Evolutionary conservation across 768 basidiomycete genomes (phyloP).

Genomic region (Lentinula sp.): DNA sequence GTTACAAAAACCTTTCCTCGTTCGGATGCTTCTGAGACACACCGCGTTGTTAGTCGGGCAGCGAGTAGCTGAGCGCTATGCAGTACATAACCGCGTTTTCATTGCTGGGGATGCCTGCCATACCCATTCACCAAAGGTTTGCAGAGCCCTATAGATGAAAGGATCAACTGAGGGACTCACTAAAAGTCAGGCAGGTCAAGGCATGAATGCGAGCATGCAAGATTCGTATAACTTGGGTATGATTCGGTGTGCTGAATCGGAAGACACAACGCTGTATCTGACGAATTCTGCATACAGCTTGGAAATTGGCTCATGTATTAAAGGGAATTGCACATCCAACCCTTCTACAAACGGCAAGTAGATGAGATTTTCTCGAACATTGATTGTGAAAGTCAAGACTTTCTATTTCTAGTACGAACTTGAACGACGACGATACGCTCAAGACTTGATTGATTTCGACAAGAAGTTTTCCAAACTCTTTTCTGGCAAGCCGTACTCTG

Average conservation of each 20-base stretch:
- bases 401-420: constrained; percentile 48
- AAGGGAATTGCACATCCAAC: constrained; percentile 45
- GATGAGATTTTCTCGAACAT: not conserved
- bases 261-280: not conserved
- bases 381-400: not conserved
- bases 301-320: constrained; percentile 57
- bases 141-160: constrained; percentile 1
- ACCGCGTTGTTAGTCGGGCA: constrained; percentile 54
- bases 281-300: constrained; percentile 26
- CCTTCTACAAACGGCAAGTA: constrained; percentile 44
- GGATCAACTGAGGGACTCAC: not conserved
- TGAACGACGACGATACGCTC: constrained; percentile 63
- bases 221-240: constrained; percentile 66
- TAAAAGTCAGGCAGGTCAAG: constrained; percentile 42
- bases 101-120: constrained; percentile 76
- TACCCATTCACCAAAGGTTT: constrained; percentile 62
- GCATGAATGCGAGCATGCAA: constrained; percentile 75
- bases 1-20: constrained; percentile 10
- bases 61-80: constrained; percentile 61
- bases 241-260: not conserved
- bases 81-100: constrained; percentile 59
- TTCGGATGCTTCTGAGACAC: no score
- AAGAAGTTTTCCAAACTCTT: constrained; percentile 60
- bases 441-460: constrained; percentile 71
- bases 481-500: constrained; percentile 57